Conservation (phyloP, 2,329 filamentous ascomycete species). For the Bimuria novae-zelandiae region DNA sequence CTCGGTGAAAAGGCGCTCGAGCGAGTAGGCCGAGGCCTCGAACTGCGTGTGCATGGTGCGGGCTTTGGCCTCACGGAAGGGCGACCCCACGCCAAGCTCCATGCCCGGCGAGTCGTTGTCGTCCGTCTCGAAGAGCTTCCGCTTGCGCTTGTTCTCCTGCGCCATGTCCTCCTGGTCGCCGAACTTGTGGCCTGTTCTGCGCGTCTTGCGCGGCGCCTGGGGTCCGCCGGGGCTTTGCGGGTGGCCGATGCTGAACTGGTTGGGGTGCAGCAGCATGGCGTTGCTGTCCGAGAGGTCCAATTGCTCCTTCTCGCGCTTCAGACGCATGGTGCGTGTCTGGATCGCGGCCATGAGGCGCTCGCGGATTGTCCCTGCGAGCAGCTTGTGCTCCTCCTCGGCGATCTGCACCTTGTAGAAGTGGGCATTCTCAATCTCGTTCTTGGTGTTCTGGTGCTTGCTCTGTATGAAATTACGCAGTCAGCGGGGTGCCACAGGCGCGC, state of each 20-base stretch:
- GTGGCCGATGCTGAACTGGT: slow-evolving; percentile 68
- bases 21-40: slow-evolving; percentile 62
- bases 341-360: slow-evolving; percentile 64
- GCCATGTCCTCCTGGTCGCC: slow-evolving; percentile 54
- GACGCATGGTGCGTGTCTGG: slow-evolving; percentile 59
- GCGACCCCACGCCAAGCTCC: slow-evolving; percentile 54
- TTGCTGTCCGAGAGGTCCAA: slow-evolving; percentile 70
- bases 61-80: slow-evolving; percentile 59
- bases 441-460: slow-evolving; percentile 61
- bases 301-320: slow-evolving; percentile 69
- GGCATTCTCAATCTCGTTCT: slow-evolving; percentile 60
- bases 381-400: slow-evolving; percentile 65
- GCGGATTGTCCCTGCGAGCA: slow-evolving; percentile 62
- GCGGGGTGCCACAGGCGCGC: slow-evolving; percentile 5
- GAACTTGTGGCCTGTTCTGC: slow-evolving; percentile 63
- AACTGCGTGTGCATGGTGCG: slow-evolving; percentile 60
- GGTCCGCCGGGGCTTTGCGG: slow-evolving; percentile 66
- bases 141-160: slow-evolving; percentile 61
- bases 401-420: slow-evolving; percentile 65
- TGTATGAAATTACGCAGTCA: slow-evolving; percentile 39
- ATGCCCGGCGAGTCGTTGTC: slow-evolving; percentile 64
- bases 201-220: slow-evolving; percentile 65
- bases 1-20: slow-evolving; percentile 69
- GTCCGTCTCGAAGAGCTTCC: slow-evolving; percentile 61
- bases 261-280: slow-evolving; percentile 66